A percentile compares a stretch with the other conserved stretches of the same genome.
Evolutionary conservation across 768 basidiomycete species (phyloP).

Genomic region (Leccinum disarticulatum): DNA sequence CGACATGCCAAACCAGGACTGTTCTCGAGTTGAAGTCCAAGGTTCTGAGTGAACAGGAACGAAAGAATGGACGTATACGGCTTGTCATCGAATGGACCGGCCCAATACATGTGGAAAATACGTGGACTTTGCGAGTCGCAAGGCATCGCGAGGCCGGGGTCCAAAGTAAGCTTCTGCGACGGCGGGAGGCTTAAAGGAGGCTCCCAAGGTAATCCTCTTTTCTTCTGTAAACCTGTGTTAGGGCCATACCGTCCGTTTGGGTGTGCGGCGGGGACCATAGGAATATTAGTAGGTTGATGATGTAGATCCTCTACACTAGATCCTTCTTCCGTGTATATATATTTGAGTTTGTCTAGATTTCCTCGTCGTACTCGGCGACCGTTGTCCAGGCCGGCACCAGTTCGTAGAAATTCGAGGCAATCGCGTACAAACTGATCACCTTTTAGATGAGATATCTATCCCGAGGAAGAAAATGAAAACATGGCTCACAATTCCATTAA

Average conservation of each 20-base stretch:
- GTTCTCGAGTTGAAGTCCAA: constrained; percentile 64
- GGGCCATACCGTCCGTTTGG: constrained; percentile 41
- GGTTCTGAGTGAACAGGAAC: constrained; percentile 91
- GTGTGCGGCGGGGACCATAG: constrained; percentile 24
- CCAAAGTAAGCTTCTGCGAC: constrained; percentile 44
- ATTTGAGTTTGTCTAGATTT: constrained; percentile 72
- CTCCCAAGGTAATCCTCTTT: constrained; percentile 61
- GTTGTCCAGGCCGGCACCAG: constrained; percentile 83
- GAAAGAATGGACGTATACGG: constrained; percentile 91
- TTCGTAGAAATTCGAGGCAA: constrained; percentile 84
- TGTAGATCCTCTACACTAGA: constrained; percentile 18
- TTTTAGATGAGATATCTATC: constrained; percentile 1
- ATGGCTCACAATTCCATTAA: constrained; percentile 58
- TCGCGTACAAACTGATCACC: constrained; percentile 82
- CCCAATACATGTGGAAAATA: constrained; percentile 97
- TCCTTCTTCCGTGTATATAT: constrained; percentile 66
- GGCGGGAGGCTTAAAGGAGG: constrained; percentile 47
- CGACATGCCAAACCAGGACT: constrained; percentile 53
- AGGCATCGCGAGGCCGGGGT: constrained; percentile 39
- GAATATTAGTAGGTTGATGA: constrained; percentile 9
- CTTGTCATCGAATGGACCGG: constrained; percentile 94
- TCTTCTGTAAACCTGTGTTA: constrained; percentile 56
- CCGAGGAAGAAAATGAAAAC: background rate
- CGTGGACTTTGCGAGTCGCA: constrained; percentile 81
- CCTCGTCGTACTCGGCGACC: constrained; percentile 71